These are phyloP conservation scores for Amesomyces nigricolor DNA, from an alignment of 2,329 filamentous ascomycete species.

Conservation along the genomic window DNA sequence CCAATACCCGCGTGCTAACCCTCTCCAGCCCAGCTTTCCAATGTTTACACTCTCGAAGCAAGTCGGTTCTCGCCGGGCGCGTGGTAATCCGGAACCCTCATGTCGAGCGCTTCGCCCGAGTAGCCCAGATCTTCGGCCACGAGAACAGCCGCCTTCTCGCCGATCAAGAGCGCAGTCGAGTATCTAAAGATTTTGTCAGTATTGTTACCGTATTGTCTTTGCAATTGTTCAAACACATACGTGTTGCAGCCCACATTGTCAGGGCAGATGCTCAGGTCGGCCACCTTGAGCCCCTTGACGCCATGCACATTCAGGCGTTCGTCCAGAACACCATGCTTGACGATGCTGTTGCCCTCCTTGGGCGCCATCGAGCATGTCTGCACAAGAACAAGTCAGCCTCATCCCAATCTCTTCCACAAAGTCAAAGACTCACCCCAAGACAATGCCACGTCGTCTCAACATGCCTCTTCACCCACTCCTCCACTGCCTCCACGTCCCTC, in stretches of 20 bases:
- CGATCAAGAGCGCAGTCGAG: conserved; percentile 66
- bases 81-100: conserved; percentile 65
- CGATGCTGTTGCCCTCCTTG: conserved; percentile 68
- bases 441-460: conserved; percentile 72
- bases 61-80: conserved; percentile 31
- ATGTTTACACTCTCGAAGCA: conserved; percentile 5
- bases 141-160: conserved; percentile 67
- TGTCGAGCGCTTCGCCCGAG: conserved; percentile 65
- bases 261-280: conserved; percentile 69
- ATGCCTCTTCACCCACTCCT: conserved; percentile 66
- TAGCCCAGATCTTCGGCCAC: conserved; percentile 70
- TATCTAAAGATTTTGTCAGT: conserved; percentile 39
- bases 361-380: conserved; percentile 73
- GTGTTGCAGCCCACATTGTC: conserved; percentile 71
- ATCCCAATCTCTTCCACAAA: not conserved
- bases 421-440: conserved; percentile 40
- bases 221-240: conserved; percentile 33
- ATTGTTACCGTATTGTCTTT: not conserved
- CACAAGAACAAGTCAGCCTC: not conserved
- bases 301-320: conserved; percentile 73
- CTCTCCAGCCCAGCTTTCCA: too few relatives aligned
- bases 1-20: too few relatives aligned
- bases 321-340: conserved; percentile 73
- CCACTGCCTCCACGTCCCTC: conserved; percentile 58
- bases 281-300: conserved; percentile 71